Percentiles rank a stretch among this genome's conserved stretches.
Conservation (phyloP, 2,329 filamentous ascomycete species). For the Fusarium caatingaense region DNA sequence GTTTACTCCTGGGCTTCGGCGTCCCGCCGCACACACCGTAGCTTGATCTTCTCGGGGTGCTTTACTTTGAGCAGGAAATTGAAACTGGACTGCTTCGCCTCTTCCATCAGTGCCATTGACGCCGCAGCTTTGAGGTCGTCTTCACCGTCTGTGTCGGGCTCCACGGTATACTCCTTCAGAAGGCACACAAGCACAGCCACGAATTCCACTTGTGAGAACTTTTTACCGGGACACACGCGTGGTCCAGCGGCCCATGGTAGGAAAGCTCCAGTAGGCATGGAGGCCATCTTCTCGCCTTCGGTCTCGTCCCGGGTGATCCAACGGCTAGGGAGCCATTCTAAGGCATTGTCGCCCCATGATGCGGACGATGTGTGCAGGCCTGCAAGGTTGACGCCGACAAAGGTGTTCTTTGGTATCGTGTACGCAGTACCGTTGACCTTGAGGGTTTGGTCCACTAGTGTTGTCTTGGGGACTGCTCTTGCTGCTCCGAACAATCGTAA, state of each 20-base stretch:
- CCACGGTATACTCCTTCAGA: conserved; percentile 31
- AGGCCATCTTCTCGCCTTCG: conserved; percentile 21
- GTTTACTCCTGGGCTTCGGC: background rate
- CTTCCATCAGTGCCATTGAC: conserved; percentile 32
- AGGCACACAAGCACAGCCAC: conserved; percentile 38
- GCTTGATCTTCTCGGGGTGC: conserved; percentile 36
- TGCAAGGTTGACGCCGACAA: conserved; percentile 35
- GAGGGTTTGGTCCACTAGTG: conserved; percentile 24
- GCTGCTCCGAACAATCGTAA: conserved; percentile 35
- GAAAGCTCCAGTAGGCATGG: conserved; percentile 26
- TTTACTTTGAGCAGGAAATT: conserved; percentile 42
- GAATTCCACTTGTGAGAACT: conserved; percentile 44
- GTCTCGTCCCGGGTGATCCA: conserved; percentile 32
- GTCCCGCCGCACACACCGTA: conserved; percentile 31
- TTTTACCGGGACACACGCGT: conserved; percentile 38
- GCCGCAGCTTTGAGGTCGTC: conserved; percentile 26
- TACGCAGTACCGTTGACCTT: conserved; percentile 32
- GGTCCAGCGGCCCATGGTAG: conserved; percentile 35
- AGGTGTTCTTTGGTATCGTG: conserved; percentile 33
- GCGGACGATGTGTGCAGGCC: conserved; percentile 31
- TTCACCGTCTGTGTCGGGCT: conserved; percentile 26
- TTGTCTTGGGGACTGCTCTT: conserved; percentile 36
- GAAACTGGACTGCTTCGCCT: conserved; percentile 41
- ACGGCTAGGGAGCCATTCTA: conserved; percentile 38
- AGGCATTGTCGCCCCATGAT: conserved; percentile 36